A percentile compares a stretch with the other conserved stretches of the same genome.
Evolutionary conservation across 2,329 filamentous ascomycete genomes (phyloP).

Genomic region (Diatrype stigma): DNA sequence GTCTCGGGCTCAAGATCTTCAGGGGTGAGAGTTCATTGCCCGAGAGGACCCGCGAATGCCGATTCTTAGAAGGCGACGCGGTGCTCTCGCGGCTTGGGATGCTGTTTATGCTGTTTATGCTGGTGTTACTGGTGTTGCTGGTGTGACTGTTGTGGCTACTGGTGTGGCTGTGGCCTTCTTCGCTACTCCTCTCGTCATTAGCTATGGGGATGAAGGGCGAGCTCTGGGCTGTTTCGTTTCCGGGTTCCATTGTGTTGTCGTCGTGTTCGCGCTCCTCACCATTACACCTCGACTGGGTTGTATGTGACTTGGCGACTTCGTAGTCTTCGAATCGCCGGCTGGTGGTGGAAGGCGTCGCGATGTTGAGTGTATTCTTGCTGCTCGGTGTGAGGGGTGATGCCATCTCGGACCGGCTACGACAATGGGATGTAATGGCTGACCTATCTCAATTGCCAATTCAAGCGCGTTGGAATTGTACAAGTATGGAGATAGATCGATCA

Average conservation of each 20-base stretch:
- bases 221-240: conserved; percentile 4
- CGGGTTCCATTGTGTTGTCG: not conserved
- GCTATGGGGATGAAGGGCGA: conserved; percentile 12
- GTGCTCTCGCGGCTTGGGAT: conserved; percentile 40
- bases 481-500: too few species aligned
- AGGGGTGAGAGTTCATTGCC: conserved; percentile 55
- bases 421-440: not conserved
- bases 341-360: not conserved
- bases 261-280: too few species aligned
- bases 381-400: not conserved
- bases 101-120: conserved; percentile 9
- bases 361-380: not conserved
- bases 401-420: not conserved
- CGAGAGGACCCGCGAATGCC: conserved; percentile 53
- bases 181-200: conserved; percentile 4
- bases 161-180: not conserved
- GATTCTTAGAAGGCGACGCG: conserved; percentile 41
- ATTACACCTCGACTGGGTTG: conserved; percentile 11
- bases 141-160: not conserved
- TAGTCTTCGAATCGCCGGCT: conserved; percentile 14
- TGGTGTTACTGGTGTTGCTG: not conserved
- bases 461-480: not conserved
- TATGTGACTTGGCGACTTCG: conserved; percentile 29
- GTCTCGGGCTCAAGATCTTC: conserved; percentile 43
- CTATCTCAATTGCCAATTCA: not conserved